Base-by-base conservation (phyloP, 345 rosid genomes). In the Microthlaspi erraticum region DNA sequence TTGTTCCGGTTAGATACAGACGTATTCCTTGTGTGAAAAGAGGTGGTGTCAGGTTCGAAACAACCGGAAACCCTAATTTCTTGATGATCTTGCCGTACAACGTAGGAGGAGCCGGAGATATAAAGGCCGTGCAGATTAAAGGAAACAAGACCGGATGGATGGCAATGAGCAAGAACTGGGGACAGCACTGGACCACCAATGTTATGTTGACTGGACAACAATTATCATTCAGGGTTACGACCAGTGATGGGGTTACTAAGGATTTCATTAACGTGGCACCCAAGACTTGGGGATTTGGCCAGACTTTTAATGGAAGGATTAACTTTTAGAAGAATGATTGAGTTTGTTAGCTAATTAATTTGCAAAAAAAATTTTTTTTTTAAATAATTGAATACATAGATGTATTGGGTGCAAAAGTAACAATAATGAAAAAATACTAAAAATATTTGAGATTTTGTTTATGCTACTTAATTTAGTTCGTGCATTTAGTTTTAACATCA, bases 1-100 rank as follows among this genome's bases (percentile, higher is more conserved):
- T 85, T 63, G 73, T 85, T 43, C 85, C 79, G 0, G 83, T 83
- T 31, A 38, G 42, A 57, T 85, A 80, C 55, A 77, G 85, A 4
- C 79, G 85, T 49, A 12, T 81, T 23, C 17, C 0, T 53, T 87
- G 92, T 10, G 0, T 2, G 8, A 83, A 79, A 68, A 20, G 7
- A 6, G 88, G 86, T 13, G 86, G 83, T 1, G 80, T 84, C 41
- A 80, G 62, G 58, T 80, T 84, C 20, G 59, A 76, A 46, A 17
- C 66, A 12, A 74, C 36, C 6, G 88, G 84, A 11, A 82, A 80
- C 31, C 79, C 79, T 7, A 4, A 66, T 6, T 87, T 75, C 64
- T 65, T 56, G 3, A 3, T 75, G 26, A 79, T 81, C 10, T 10
- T 83, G 75, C 23, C 78, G 37, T 82, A 66, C 75, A 85, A 83